A percentile compares a stretch with the other conserved stretches of the same genome.
Conservation (phyloP, 257 asterid genomes). For the Nicotiana knightiana region DNA sequence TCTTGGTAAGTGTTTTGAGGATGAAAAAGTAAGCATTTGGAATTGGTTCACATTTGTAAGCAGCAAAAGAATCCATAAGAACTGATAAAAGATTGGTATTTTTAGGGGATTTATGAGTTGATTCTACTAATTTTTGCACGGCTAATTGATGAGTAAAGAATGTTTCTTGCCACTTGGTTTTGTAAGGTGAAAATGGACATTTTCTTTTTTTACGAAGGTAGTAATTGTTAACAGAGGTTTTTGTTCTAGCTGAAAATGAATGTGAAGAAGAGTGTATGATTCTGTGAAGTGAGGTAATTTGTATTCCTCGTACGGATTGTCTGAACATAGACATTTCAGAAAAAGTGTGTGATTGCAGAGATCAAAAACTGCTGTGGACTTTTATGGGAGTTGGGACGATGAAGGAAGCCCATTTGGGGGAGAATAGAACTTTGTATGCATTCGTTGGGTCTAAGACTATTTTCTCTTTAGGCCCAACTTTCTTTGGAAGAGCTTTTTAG, state of each 20-base stretch:
- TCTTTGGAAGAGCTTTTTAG: too few species aligned
- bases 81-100: conserved; percentile 36
- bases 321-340: background rate
- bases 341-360: background rate
- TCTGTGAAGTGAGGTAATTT: background rate
- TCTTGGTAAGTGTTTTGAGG: conserved; percentile 30
- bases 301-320: background rate
- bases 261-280: conserved; percentile 4
- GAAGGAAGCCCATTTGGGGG: background rate
- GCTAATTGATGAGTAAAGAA: conserved; percentile 46
- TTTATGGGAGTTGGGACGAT: background rate
- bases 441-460: too few species aligned
- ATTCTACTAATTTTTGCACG: conserved; percentile 34
- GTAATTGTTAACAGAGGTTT: conserved; percentile 29
- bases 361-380: background rate
- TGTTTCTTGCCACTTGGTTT: conserved; percentile 30
- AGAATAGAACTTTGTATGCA: too few species aligned
- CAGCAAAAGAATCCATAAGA: conserved; percentile 39
- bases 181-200: conserved; percentile 61
- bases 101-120: conserved; percentile 14
- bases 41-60: conserved; percentile 43
- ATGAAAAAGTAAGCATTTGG: conserved; percentile 56
- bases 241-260: conserved; percentile 27
- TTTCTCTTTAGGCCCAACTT: too few species aligned
- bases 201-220: conserved; percentile 56